Evolutionary conservation across 352 stramenopile species (phyloP).

Genomic region (Hyaloperonospora arabidopsidis): DNA sequence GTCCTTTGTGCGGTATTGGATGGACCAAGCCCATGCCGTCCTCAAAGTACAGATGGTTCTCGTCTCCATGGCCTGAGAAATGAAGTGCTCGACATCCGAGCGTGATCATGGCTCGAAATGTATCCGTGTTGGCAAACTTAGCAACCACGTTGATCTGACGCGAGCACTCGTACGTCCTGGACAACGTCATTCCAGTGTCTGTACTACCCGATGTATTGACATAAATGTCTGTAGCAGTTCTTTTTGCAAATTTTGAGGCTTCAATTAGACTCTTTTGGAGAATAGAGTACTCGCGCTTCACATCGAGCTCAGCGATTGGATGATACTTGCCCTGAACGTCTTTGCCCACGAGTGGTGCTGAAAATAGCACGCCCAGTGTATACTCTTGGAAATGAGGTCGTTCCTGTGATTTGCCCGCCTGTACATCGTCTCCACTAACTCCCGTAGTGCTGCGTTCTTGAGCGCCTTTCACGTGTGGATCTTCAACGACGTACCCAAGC

Average conservation of each 20-base stretch:
- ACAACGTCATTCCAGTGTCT: conserved; percentile 8
- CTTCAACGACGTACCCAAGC: conserved; percentile 66
- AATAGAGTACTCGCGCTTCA: conserved; percentile 77
- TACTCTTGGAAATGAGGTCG: conserved; percentile 61
- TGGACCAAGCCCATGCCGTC: conserved; percentile 82
- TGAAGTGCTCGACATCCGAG: conserved; percentile 88
- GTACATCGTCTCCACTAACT: conserved; percentile 18
- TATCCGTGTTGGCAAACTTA: conserved; percentile 91
- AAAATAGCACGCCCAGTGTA: conserved; percentile 91
- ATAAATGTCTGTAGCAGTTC: conserved; percentile 16
- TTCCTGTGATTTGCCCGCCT: conserved; percentile 39
- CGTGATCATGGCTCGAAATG: conserved; percentile 88
- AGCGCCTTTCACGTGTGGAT: conserved; percentile 51
- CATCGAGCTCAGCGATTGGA: conserved; percentile 83
- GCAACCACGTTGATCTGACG: conserved; percentile 88
- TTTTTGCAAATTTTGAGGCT: conserved; percentile 57
- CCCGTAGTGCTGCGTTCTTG: conserved; percentile 17
- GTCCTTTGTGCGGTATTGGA: conserved; percentile 57
- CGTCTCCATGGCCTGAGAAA: conserved; percentile 92
- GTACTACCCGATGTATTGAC: conserved; percentile 4
- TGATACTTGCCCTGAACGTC: conserved; percentile 85
- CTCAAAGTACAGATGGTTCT: conserved; percentile 91
- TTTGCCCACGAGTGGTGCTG: conserved; percentile 87
- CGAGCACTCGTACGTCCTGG: conserved; percentile 49
- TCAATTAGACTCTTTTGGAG: conserved; percentile 71